Evolutionary conservation across 2,329 filamentous ascomycete genomes (phyloP), one percentile per base, ranked within the genome.

Genomic region (Tolypocladium endophyticum): DNA sequence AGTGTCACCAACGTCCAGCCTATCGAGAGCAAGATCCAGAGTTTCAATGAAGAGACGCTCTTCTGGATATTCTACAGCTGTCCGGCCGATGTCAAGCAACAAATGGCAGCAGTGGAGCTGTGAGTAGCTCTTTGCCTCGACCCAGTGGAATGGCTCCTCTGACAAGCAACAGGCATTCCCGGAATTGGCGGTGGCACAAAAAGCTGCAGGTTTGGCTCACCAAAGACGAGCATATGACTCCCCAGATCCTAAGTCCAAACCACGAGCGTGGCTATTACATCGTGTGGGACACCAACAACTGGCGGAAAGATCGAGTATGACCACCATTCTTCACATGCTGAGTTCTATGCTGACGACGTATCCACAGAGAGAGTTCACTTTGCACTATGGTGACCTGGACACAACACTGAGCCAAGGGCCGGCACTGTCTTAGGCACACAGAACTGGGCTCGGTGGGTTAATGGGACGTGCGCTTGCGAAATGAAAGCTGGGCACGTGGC

Each of bases 31-130:
- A 87, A 87, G 71, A 85, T 87, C 56, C 77, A 77, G 47, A 86
- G 81, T 63, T 87, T 88, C 71, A 87, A 87, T 64, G 85, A 88
- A 63, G 85, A 88, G 71, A 87, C 85, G 0, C 73, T 88, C 55
- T 84, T 88, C 71, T 87, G 83, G 79, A 87, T 88, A 64, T 88
- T 88, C 67, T 87, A 88, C 71, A 86, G 82, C 71, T 86, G 82
- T 61, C 83, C 85, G 9, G 77, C 80, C 53, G 85, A 87, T 66
- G 68, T 81, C 41, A 84, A 86, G 69, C 85, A 88, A 68, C 80
- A 85, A 55, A 74, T 86, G 72, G 85, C 85, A 3, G 85, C 85
- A 0, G 74, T 79, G 47, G 84, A 87, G 69, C 74, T 88, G 84
- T 87, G 73, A 72, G 82, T 64, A 16, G 36, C 3, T 0, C 7